Conservation (phyloP, 768 basidiomycete genomes). For the Psilocybe sp. region DNA sequence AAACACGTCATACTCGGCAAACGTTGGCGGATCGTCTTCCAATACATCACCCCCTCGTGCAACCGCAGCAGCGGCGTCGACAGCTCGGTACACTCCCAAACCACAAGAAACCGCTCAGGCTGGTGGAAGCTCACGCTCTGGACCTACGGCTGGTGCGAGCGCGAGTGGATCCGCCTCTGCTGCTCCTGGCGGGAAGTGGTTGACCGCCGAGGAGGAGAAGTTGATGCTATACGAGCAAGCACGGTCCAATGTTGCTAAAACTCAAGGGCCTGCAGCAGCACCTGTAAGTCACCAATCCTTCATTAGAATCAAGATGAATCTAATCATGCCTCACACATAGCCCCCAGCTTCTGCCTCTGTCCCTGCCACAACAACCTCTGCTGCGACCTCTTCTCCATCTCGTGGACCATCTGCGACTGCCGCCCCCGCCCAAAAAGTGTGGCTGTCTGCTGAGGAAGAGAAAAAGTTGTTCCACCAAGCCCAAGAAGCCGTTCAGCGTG, state of each 20-base stretch:
- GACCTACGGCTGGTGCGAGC: slow-evolving; percentile 12
- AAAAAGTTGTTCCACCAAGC: slow-evolving; percentile 69
- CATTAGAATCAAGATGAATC: neutral
- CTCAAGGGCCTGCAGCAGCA: slow-evolving; percentile 42
- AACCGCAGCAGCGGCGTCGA: slow-evolving; percentile 6
- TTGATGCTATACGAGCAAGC: slow-evolving; percentile 61
- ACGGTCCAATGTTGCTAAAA: slow-evolving; percentile 52
- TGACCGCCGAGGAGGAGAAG: slow-evolving; percentile 63
- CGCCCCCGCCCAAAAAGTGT: slow-evolving; percentile 25
- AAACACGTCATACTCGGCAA: neutral
- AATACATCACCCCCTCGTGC: slow-evolving; percentile 6
- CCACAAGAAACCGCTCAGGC: no score
- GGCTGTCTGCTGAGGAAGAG: slow-evolving; percentile 75
- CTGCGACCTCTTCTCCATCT: slow-evolving; percentile 17
- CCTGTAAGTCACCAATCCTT: slow-evolving; percentile 24
- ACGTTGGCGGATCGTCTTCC: neutral
- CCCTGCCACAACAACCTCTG: slow-evolving; percentile 17
- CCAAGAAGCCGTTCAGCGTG: slow-evolving; percentile 58
- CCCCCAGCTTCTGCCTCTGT: slow-evolving; percentile 14
- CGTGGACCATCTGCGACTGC: slow-evolving; percentile 13
- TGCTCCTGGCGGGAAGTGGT: slow-evolving; percentile 39
- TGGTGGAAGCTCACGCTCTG: slow-evolving; percentile 2
- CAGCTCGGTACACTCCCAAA: slow-evolving; percentile 4
- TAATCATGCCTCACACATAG: slow-evolving; percentile 13
- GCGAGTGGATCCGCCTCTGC: slow-evolving; percentile 4